These are phyloP conservation scores for Termitomyces sp. DNA, from an alignment of 768 basidiomycete species.

Conservation along the genomic window DNA sequence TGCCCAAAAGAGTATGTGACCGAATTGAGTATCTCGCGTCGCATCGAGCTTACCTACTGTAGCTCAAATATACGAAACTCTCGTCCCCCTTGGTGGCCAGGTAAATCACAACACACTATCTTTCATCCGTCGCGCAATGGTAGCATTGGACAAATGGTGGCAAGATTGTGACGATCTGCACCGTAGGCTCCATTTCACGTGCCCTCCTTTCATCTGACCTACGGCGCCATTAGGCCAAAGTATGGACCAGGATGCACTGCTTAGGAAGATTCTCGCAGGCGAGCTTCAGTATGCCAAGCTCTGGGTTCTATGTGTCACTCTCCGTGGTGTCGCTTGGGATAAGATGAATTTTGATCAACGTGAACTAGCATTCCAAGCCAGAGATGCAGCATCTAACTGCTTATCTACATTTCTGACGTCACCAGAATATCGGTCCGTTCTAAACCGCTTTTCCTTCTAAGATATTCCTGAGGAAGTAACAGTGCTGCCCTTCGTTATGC, in stretches of 20 bases:
- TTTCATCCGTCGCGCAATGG: conserved; percentile 82
- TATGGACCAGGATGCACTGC: conserved; percentile 81
- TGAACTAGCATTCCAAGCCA: conserved; percentile 92
- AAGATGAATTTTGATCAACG: conserved; percentile 95
- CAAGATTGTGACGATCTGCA: conserved; percentile 83
- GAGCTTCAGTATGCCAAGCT: conserved; percentile 92
- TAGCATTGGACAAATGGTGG: conserved; percentile 91
- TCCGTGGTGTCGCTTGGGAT: conserved; percentile 92
- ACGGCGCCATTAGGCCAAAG: conserved; percentile 45
- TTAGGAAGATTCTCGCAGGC: conserved; percentile 82
- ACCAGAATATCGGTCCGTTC: conserved; percentile 72
- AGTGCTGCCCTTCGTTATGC: conserved; percentile 90
- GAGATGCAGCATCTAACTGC: conserved; percentile 86
- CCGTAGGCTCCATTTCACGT: conserved; percentile 35
- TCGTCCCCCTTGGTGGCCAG: conserved; percentile 81
- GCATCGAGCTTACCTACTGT: neutral
- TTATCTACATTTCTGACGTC: conserved; percentile 81
- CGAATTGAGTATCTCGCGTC: neutral
- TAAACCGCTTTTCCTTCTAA: conserved; percentile 12
- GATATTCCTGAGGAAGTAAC: conserved; percentile 4
- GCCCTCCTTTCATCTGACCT: conserved; percentile 7
- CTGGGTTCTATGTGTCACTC: conserved; percentile 90
- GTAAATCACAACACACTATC: conserved; percentile 81
- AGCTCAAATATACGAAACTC: conserved; percentile 93
- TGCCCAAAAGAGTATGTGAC: conserved; percentile 74